Evolutionary conservation across 2,329 filamentous ascomycete species (phyloP).

Genomic region (Fusarium goolgardi): DNA sequence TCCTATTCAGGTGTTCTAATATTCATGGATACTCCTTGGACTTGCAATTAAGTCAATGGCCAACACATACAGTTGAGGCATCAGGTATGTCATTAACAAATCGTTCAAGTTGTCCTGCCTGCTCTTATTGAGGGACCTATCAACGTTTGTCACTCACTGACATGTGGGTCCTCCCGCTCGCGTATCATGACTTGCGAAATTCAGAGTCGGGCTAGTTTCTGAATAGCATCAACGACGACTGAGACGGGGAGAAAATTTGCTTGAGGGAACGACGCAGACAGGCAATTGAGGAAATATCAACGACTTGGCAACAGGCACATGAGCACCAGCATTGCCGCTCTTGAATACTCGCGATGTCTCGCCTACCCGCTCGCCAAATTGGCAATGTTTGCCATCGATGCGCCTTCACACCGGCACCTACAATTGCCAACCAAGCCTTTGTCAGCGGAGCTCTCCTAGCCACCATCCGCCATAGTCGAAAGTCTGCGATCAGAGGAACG

Average conservation of each 20-base stretch:
- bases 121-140: constrained; percentile 8
- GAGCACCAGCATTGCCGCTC: not conserved
- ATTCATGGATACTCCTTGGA: not conserved
- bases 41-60: not conserved
- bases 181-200: constrained; percentile 26
- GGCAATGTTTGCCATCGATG: constrained; percentile 60
- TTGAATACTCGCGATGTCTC: constrained; percentile 52
- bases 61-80: not conserved
- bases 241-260: constrained; percentile 11
- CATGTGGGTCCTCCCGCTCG: constrained; percentile 25
- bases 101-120: not conserved
- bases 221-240: constrained; percentile 21
- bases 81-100: not conserved
- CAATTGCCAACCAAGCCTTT: constrained; percentile 42
- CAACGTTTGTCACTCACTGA: constrained; percentile 7
- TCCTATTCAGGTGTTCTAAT: not conserved
- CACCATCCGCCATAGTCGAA: constrained; percentile 27
- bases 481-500: constrained; percentile 15
- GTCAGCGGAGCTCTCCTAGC: constrained; percentile 42
- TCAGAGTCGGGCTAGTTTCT: constrained; percentile 24
- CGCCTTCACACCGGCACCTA: constrained; percentile 50
- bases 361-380: constrained; percentile 49
- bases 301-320: not conserved
- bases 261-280: constrained; percentile 1
- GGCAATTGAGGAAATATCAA: not conserved